Base-by-base conservation (phyloP, 805 yeast genomes). In the Lachancea cidri region DNA sequence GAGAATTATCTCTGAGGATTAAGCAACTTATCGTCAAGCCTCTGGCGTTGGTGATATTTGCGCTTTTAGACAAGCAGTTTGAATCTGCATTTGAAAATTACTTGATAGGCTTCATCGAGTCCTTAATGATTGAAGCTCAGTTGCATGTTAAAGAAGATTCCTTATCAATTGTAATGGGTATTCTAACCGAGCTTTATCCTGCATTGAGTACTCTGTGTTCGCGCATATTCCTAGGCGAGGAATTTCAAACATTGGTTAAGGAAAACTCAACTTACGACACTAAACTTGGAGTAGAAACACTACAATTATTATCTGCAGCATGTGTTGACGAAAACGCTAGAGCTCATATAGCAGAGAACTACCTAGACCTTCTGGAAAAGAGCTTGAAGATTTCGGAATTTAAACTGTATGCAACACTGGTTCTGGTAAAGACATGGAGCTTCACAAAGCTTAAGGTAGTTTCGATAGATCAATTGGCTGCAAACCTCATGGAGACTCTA, bases 341-440 rank as follows among this genome's bases (percentile, higher is more conserved):
- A 42, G 59, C 55, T n/a, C 62, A 64, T 31, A 73, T 77, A 32
- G 63, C 75, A 1, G 64, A 68, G 16, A 64, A 68, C 35, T 80
- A 73, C 55, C 44, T 69, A 29, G 53, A 59, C 4, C 50, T 74
- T 0, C 53, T 79, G 17, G 57, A 71, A 16, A 54, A 58, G 30
- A 71, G 73, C 0, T 42, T 70, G 8, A 47, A 47, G 5, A 33
- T 59, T 18, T 41, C 46, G 6, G 49, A 54, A 2, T 56, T 59
- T 18, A 59, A 59, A 38, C 38, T 67, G 6, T 52, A 68, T 9
- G 62, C 79, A 0, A 65, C 73, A 0, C 52, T 78, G 29, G 72
- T 73, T 3, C 50, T 77, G n/a, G 60, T 77, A 5, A 81, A 81
- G 54, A 58, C 77, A 2, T 79, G 84, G 84, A 71, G 72, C 38